Conservation (phyloP, 2,329 filamentous ascomycete genomes). For the Hortaea sp. region DNA sequence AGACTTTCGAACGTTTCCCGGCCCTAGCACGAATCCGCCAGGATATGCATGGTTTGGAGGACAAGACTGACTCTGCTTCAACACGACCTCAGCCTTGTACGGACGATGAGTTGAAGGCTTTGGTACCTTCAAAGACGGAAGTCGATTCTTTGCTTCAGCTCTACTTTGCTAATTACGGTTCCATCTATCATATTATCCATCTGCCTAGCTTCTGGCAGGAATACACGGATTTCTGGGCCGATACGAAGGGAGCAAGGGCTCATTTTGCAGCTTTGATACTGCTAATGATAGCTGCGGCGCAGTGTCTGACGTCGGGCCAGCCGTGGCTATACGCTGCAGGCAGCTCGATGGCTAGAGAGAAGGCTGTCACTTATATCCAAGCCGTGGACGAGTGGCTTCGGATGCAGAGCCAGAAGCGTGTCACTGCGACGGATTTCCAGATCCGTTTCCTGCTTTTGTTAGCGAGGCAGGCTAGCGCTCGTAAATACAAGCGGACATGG, state of each 20-base stretch:
- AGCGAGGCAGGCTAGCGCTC: conserved; percentile 40
- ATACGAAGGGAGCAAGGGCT: conserved; percentile 14
- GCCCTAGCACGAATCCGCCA: conserved; percentile 18
- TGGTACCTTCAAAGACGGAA: conserved; percentile 27
- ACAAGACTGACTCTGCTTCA: conserved; percentile 13
- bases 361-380: conserved; percentile 28
- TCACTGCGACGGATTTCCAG: conserved; percentile 41
- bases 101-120: conserved; percentile 26
- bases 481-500: conserved; percentile 47
- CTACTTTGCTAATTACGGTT: conserved; percentile 44
- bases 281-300: conserved; percentile 30
- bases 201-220: conserved; percentile 42
- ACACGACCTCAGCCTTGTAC: conserved; percentile 11
- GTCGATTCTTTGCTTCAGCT: conserved; percentile 34
- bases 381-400: conserved; percentile 33
- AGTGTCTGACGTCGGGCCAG: conserved; percentile 20
- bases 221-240: conserved; percentile 40
- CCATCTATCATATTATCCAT: conserved; percentile 44
- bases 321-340: conserved; percentile 32
- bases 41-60: conserved; percentile 17
- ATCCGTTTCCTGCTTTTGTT: conserved; percentile 42
- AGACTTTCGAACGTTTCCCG: conserved; percentile 26
- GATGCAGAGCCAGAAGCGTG: conserved; percentile 42
- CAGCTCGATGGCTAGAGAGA: conserved; percentile 31
- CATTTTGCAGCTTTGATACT: conserved; percentile 32